phyloP scores from a whole-genome alignment of 371 early-diverging fungal genomes.

The Mucor indicus region DNA sequence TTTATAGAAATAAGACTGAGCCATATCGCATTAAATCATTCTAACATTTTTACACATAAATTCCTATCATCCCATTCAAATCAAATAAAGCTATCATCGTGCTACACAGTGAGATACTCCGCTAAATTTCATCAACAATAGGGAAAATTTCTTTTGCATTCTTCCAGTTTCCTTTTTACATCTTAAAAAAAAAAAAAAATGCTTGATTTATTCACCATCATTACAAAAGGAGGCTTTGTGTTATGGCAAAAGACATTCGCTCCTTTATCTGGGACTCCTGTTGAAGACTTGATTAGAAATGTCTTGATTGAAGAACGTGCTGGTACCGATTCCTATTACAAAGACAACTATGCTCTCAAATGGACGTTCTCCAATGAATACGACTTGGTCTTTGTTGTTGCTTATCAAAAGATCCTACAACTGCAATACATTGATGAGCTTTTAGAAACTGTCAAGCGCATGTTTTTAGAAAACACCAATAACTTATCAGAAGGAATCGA shows the following conservation, averaged over 20 bases:
- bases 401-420: conserved; percentile 86
- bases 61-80: neutral
- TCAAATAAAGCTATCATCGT: neutral
- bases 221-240: conserved; percentile 82
- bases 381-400: conserved; percentile 90
- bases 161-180: neutral
- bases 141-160: neutral
- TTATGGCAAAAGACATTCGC: conserved; percentile 74
- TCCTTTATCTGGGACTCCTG: conserved; percentile 55
- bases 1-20: conserved; percentile 22
- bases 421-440: conserved; percentile 86
- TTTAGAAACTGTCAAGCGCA: conserved; percentile 59
- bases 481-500: too few relatives aligned
- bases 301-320: conserved; percentile 80
- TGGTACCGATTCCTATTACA: conserved; percentile 53
- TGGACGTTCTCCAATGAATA: conserved; percentile 87
- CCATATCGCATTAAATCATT: conserved; percentile 17
- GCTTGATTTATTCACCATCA: conserved; percentile 78
- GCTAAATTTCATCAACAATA: neutral
- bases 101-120: neutral
- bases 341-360: conserved; percentile 71
- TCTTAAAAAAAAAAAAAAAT: conserved; percentile 33
- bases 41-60: neutral
- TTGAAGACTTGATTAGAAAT: conserved; percentile 72
- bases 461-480: conserved; percentile 37